A percentile compares a stretch with the other conserved stretches of the same genome.
Evolutionary conservation across 345 rosid species (phyloP).

Genomic region (Orychophragmus violaceus): DNA sequence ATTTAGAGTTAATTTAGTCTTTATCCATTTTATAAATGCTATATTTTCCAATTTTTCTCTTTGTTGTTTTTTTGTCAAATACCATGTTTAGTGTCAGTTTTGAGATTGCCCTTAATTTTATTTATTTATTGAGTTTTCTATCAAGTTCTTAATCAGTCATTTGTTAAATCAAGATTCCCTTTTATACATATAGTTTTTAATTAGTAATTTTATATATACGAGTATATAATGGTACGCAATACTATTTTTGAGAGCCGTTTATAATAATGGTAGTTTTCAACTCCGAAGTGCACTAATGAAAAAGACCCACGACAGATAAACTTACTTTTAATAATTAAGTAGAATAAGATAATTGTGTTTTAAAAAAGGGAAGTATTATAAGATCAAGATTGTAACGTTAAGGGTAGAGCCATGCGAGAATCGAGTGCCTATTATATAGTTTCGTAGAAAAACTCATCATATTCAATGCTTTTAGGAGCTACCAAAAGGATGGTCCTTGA

Average conservation of each 20-base stretch:
- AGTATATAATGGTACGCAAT: background rate
- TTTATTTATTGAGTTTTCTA: background rate
- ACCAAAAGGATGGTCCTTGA: slow-evolving; percentile 40
- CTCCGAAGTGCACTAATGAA: slow-evolving; percentile 22
- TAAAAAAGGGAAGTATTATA: slow-evolving; percentile 11
- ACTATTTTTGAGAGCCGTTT: background rate
- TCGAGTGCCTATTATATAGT: slow-evolving; percentile 26
- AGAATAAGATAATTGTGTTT: slow-evolving; percentile 13
- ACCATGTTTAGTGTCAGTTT: too few species aligned
- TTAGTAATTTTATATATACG: too few species aligned
- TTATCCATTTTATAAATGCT: too few species aligned
- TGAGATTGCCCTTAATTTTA: background rate
- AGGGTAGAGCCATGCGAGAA: slow-evolving; percentile 25
- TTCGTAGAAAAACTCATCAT: slow-evolving; percentile 18
- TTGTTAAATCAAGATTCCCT: background rate
- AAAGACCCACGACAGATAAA: slow-evolving; percentile 26
- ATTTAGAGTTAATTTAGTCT: too few species aligned
- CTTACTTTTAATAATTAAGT: background rate
- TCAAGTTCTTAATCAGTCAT: background rate
- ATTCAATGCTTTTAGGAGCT: slow-evolving; percentile 28
- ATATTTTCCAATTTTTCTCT: too few species aligned
- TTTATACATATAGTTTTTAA: too few species aligned
- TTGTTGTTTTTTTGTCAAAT: too few species aligned
- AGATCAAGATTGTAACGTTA: slow-evolving; percentile 17
- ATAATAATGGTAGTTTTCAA: slow-evolving; percentile 21